phyloP scores from a whole-genome alignment of 2,329 filamentous ascomycete genomes.

The Colletotrichum endophyticum region DNA sequence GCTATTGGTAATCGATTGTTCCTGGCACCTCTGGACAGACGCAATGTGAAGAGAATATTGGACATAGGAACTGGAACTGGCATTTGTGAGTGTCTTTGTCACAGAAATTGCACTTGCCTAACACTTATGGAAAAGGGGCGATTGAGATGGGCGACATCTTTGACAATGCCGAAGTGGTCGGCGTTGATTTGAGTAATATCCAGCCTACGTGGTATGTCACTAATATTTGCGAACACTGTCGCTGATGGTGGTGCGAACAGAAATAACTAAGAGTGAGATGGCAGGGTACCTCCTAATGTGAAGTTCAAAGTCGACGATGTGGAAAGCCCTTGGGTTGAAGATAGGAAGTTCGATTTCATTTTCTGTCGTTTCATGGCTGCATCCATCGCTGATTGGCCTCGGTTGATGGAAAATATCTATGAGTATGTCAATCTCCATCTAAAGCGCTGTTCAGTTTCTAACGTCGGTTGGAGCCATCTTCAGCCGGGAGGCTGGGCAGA shows the following conservation, averaged over 20 bases:
- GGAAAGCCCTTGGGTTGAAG: slow-evolving; percentile 49
- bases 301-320: slow-evolving; percentile 70
- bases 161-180: background rate
- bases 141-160: background rate
- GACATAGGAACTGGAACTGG: slow-evolving; percentile 35
- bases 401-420: background rate
- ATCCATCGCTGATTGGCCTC: background rate
- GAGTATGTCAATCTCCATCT: background rate
- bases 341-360: slow-evolving; percentile 37
- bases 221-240: too few relatives aligned
- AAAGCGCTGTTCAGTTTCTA: background rate
- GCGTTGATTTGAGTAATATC: background rate
- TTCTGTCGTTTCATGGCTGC: slow-evolving; percentile 20
- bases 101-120: background rate
- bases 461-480: slow-evolving; percentile 27
- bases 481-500: slow-evolving; percentile 37
- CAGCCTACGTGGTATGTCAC: background rate
- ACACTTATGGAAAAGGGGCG: background rate
- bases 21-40: background rate
- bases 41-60: slow-evolving; percentile 43
- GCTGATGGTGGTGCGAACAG: too few relatives aligned
- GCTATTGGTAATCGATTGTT: background rate
- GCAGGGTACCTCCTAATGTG: slow-evolving; percentile 63
- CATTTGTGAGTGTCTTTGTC: slow-evolving; percentile 39
- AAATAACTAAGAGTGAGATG: background rate